phyloP scores from a whole-genome alignment of 768 basidiomycete genomes.

The Mycena capillaripes region DNA sequence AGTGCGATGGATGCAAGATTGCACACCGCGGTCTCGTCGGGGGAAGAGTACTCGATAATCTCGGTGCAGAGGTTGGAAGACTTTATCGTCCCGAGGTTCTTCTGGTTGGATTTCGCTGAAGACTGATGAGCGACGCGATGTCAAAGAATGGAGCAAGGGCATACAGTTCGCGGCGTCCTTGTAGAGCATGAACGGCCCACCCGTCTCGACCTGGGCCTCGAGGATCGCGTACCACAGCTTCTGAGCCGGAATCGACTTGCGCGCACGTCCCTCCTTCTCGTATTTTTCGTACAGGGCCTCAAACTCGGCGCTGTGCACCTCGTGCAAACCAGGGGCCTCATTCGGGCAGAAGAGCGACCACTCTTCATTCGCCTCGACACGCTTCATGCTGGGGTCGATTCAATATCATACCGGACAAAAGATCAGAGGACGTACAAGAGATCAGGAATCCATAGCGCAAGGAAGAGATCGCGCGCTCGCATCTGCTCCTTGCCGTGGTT shows the following conservation, averaged over 20 bases:
- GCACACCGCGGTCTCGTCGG: conserved; percentile 98
- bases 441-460: conserved; percentile 97
- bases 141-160: conserved; percentile 40
- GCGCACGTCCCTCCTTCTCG: conserved; percentile 90
- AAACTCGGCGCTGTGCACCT: conserved; percentile 92
- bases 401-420: not conserved
- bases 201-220: conserved; percentile 98
- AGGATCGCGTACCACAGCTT: conserved; percentile 99
- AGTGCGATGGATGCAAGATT: conserved; percentile 98
- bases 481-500: conserved; percentile 99
- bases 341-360: conserved; percentile 99
- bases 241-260: conserved; percentile 90
- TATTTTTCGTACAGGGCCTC: conserved; percentile 89
- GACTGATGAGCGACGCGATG: conserved; percentile 14
- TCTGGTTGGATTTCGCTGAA: conserved; percentile 95
- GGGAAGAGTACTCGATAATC: conserved; percentile 97
- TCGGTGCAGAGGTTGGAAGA: conserved; percentile 99
- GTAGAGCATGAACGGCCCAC: conserved; percentile 99
- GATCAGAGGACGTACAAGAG: conserved; percentile 77
- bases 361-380: conserved; percentile 88
- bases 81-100: conserved; percentile 99
- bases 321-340: conserved; percentile 91
- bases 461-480: conserved; percentile 97
- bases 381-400: conserved; percentile 84
- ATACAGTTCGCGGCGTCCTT: conserved; percentile 95